Evolutionary conservation across 345 rosid genomes (phyloP), one percentile per base, ranked within the genome.

Genomic region (Rhizophora apiculata): DNA sequence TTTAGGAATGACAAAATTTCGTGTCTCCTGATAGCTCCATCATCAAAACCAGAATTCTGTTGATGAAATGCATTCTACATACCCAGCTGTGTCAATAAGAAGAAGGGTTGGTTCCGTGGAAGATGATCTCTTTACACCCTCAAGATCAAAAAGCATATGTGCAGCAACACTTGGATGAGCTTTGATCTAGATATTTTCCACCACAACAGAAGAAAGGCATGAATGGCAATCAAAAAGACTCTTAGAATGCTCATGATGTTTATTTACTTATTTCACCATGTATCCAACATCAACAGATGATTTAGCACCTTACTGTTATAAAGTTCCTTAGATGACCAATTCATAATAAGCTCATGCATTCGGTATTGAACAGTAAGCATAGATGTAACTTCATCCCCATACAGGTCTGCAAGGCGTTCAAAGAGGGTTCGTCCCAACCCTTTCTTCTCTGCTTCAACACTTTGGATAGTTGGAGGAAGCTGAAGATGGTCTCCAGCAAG

Each of bases 361-460:
- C 97, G 96, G 67, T 95, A 95, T 82, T 92, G 99, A 39, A 95
- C 93, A 58, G 92, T 88, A 58, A 95, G 97, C 99, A 95, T 87
- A 34, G 93, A 82, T 56, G 84, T 92, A 53, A 88, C 79, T 83
- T 87, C 90, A 75, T 87, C 90, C 56, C 96, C 96, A 64, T 88
- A 88, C 61, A 89, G 79, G 66, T 88, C 89, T 6, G 93, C 87
- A 24, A 94, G 81, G 64, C 99, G 93, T 72, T 94, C 97, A 80
- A 94, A 94, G 63, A 94, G 97, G 54, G 99, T 94, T 78, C 83
- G 81, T 77, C 97, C 99, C 61, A 94, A 76, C 26, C 99, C 99
- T 79, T 88, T 89, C 84, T 80, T 89, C 82, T 92, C 97, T 68
- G 99, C 99, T 83, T 88, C 97, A 68, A 82, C 86, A 68, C 97